phyloP scores from a whole-genome alignment of 1,284 basidiomycete species.

The Heterobasidion irregulare region DNA sequence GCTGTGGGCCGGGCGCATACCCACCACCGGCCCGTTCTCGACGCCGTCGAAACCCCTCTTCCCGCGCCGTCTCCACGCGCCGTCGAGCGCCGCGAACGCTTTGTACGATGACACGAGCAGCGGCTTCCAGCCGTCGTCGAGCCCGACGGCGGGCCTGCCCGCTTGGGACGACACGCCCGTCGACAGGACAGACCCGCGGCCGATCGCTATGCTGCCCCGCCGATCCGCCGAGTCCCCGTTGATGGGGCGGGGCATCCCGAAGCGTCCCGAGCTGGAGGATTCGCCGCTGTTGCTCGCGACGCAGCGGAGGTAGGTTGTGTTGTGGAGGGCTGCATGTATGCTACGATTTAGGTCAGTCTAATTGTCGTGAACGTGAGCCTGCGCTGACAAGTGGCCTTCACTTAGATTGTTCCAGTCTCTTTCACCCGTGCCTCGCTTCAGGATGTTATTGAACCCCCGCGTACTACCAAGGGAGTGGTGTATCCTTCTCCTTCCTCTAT shows the following conservation, averaged over 20 bases:
- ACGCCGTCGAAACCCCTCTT: not conserved
- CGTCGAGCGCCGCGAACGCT: not conserved
- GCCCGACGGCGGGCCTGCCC: slow-evolving; percentile 6
- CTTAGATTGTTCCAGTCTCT: no score
- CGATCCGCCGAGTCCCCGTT: slow-evolving; percentile 18
- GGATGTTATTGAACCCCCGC: no score
- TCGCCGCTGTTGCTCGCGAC: slow-evolving; percentile 7
- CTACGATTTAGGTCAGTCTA: no score
- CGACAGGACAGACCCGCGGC: slow-evolving; percentile 15
- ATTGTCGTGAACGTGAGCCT: no score
- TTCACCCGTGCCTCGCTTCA: no score
- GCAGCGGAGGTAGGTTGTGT: no score
- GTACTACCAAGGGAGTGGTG: no score
- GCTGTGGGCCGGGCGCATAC: slow-evolving; percentile 29
- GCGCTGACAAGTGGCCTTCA: no score
- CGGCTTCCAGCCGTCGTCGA: not conserved
- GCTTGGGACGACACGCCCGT: slow-evolving; percentile 24
- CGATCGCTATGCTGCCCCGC: slow-evolving; percentile 8
- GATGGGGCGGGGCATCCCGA: slow-evolving; percentile 7
- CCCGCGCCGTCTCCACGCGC: not conserved
- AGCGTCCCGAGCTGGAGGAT: not conserved
- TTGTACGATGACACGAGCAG: not conserved
- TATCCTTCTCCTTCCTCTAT: no score
- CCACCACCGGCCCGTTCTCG: slow-evolving; percentile 25
- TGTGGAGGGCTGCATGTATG: no score